phyloP scores from a whole-genome alignment of 208 protist species.

The Trypanosomatidae sp. region DNA sequence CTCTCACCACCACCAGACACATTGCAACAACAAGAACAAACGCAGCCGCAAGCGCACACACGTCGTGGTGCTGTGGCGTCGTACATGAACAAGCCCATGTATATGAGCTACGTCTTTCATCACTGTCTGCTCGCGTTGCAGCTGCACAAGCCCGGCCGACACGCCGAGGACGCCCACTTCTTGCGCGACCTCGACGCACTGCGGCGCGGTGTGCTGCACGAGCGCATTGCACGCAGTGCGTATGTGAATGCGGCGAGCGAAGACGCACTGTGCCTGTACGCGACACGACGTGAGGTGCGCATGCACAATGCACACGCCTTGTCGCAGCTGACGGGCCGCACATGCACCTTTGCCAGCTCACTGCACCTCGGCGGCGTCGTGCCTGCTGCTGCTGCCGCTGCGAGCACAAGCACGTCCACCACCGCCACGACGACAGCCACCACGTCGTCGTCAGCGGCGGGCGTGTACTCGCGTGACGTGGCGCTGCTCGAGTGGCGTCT shows the following conservation, averaged over 20 bases:
- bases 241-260: constrained; percentile 28
- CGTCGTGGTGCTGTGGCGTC: neutral
- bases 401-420: too few species aligned
- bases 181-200: constrained; percentile 43
- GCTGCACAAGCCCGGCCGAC: constrained; percentile 27
- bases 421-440: too few species aligned
- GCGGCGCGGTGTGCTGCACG: constrained; percentile 38
- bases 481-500: too few species aligned
- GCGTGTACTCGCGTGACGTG: too few species aligned
- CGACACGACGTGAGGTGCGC: constrained; percentile 33
- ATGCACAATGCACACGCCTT: constrained; percentile 61
- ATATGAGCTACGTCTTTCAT: constrained; percentile 49
- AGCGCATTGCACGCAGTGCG: constrained; percentile 41
- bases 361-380: constrained; percentile 6
- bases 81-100: constrained; percentile 39
- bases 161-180: constrained; percentile 34
- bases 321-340: constrained; percentile 37
- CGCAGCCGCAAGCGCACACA: neutral
- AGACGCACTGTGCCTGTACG: constrained; percentile 60
- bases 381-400: too few species aligned
- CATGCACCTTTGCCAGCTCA: constrained; percentile 27
- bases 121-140: constrained; percentile 46
- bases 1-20: neutral
- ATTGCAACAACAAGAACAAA: constrained; percentile 1
- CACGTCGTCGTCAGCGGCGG: too few species aligned